Percentiles rank a stretch among this genome's conserved stretches.
Evolutionary conservation across 2,329 filamentous ascomycete genomes (phyloP).

Genomic region (Stenocarpella maydis): DNA sequence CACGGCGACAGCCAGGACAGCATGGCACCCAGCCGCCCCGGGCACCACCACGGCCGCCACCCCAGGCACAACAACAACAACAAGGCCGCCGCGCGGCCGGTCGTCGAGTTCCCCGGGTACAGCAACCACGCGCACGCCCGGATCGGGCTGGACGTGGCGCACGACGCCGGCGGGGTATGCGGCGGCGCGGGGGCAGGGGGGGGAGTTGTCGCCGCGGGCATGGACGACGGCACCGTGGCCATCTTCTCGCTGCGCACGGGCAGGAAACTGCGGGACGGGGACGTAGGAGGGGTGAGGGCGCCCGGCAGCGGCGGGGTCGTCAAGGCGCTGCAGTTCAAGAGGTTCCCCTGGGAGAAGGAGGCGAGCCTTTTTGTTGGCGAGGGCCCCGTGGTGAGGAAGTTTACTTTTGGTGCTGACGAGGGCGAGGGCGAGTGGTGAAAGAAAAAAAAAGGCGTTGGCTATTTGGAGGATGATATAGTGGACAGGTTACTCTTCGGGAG

Average conservation of each 20-base stretch:
- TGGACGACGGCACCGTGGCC: constrained; percentile 57
- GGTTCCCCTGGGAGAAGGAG: constrained; percentile 52
- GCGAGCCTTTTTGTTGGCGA: constrained; percentile 58
- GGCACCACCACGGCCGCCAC: not conserved
- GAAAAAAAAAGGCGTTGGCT: not conserved
- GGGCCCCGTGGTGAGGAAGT: constrained; percentile 50
- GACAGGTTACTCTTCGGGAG: no score
- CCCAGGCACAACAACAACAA: no score
- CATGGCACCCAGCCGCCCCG: no score
- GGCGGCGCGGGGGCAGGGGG: constrained; percentile 4
- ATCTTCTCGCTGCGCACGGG: constrained; percentile 61
- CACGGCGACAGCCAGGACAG: no score
- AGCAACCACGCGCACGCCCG: constrained; percentile 57
- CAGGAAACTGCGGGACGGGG: constrained; percentile 43
- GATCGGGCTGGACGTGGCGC: constrained; percentile 61
- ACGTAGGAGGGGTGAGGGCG: constrained; percentile 38
- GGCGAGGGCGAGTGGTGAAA: constrained; percentile 45
- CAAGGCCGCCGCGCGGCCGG: constrained; percentile 42
- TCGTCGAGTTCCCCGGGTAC: constrained; percentile 60
- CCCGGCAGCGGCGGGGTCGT: constrained; percentile 44
- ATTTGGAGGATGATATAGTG: not conserved
- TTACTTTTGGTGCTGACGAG: constrained; percentile 50
- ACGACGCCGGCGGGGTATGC: constrained; percentile 47
- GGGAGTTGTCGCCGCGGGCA: constrained; percentile 59
- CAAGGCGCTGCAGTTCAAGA: constrained; percentile 55